Evolutionary conservation across 176 grass and related monocot species (phyloP).

Genomic region (sorghum (Sorghum bicolor)): DNA sequence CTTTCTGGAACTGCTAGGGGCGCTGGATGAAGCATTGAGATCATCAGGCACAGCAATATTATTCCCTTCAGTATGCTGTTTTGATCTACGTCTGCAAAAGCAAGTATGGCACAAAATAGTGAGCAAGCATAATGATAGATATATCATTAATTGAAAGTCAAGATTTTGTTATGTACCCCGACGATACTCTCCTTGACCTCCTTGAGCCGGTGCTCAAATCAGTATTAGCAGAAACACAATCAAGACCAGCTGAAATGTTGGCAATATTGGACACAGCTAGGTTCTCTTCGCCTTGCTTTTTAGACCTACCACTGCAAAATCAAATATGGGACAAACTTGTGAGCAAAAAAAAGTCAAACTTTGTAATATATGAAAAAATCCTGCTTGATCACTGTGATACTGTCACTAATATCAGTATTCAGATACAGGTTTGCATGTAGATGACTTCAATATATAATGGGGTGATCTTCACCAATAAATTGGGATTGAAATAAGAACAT

Average conservation of each 20-base stretch:
- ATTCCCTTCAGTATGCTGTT: slow-evolving; percentile 15
- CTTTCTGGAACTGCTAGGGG: slow-evolving; percentile 18
- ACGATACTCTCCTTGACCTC: slow-evolving; percentile 19
- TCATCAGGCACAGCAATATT: slow-evolving; percentile 18
- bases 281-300: slow-evolving; percentile 7
- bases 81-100: slow-evolving; percentile 13
- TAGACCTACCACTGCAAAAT: slow-evolving; percentile 2
- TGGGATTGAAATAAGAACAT: background rate
- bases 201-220: background rate
- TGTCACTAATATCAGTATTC: background rate
- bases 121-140: slow-evolving; percentile 26
- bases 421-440: background rate
- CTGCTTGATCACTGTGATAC: background rate
- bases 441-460: background rate
- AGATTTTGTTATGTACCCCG: slow-evolving; percentile 15
- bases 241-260: background rate
- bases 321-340: slow-evolving; percentile 24
- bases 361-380: background rate
- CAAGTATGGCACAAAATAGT: slow-evolving; percentile 16
- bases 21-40: slow-evolving; percentile 21
- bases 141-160: background rate
- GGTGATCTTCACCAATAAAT: background rate
- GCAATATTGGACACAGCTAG: slow-evolving; percentile 8
- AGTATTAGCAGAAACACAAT: background rate
- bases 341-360: background rate